Evolutionary conservation across 768 basidiomycete species (phyloP), one percentile per base, ranked within the genome.

Genomic region (Sistotremastrum suecicum): DNA sequence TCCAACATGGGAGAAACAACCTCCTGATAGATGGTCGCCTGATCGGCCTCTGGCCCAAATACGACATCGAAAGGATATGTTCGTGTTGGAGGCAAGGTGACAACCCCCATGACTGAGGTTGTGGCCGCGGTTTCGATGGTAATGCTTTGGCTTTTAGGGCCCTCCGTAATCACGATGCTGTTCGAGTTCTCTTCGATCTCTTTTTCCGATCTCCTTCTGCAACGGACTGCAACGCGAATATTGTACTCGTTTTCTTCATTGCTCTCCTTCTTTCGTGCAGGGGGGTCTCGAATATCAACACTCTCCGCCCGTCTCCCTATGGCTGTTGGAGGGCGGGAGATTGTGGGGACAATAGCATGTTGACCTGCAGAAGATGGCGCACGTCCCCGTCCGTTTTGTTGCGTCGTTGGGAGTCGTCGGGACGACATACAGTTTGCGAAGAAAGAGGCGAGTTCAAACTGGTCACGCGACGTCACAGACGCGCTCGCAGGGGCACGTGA

Each of bases 21-120:
- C 44, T 95, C 84, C 46, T 88, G 77, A 60, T 94, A 99, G 7
- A 99, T 74, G 74, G 88, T 75, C 20, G 84, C 79, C 58, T 99
- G 95, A 58, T 94, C 90, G 28, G 92, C 92, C 60, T 95, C 91
- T 12, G 92, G 90, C 3, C 95, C 94, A 66, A 95, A 97, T 5
- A 95, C 95, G 30, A 84, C 68, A 62, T 97, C 92, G 60, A 95
- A 99, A 3, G 86, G 81, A 61, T 97, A 99, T 2, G 87, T 94
- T 43, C 83, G 69, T 2, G 79, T 76, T 7, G 83, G 83, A 28
- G 86, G 74, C n/a, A 79, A 66, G 4, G 76, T 78, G 8, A 84
- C 69, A 39, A 87, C 54, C n/a, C 85, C 85, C 5, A 89, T 60
- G 47, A 75, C 80, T 3, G 82, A 79, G 2, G 73, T 60, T 0